These are phyloP conservation scores for Penicillium salamii DNA, from an alignment of 495 filamentous ascomycete species.

Conservation along the genomic window DNA sequence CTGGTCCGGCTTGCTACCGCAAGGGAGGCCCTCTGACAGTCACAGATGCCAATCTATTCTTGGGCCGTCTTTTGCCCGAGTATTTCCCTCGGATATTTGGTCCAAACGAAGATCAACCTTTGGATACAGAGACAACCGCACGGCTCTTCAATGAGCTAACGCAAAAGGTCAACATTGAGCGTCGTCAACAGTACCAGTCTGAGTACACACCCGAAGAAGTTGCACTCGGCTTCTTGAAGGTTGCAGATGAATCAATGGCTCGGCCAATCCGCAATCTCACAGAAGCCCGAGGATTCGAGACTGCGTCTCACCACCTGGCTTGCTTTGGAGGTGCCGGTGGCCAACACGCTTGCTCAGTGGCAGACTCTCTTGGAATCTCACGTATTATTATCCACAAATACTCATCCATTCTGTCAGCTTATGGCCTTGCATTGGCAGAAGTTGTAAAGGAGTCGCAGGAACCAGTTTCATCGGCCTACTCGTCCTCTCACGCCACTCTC, in stretches of 20 bases:
- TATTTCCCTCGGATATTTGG: slow-evolving; percentile 99
- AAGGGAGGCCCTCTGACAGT: slow-evolving; percentile 92
- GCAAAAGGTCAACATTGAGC: slow-evolving; percentile 69
- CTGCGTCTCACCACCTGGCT: slow-evolving; percentile 49
- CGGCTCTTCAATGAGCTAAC: slow-evolving; percentile 76
- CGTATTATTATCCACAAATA: slow-evolving; percentile 54
- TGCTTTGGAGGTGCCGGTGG: slow-evolving; percentile 56
- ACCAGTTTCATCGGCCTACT: slow-evolving; percentile 40
- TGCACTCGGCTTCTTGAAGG: slow-evolving; percentile 59
- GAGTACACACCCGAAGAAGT: slow-evolving; percentile 84
- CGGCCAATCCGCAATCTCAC: slow-evolving; percentile 54
- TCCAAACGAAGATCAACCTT: slow-evolving; percentile 79
- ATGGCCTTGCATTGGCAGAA: slow-evolving; percentile 52
- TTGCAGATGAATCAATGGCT: slow-evolving; percentile 55
- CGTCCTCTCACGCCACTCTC: slow-evolving; percentile 32
- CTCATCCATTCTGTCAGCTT: slow-evolving; percentile 51
- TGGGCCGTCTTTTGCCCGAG: slow-evolving; percentile 83
- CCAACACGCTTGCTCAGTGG: slow-evolving; percentile 53
- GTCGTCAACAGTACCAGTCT: slow-evolving; percentile 50
- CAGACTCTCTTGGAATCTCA: slow-evolving; percentile 48
- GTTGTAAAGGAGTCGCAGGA: slow-evolving; percentile 53
- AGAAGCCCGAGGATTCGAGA: slow-evolving; percentile 50
- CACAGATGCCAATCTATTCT: slow-evolving; percentile 89
- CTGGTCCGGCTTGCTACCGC: slow-evolving; percentile 90
- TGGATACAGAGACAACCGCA: slow-evolving; percentile 76